A percentile compares a stretch with the other conserved stretches of the same genome.
These are phyloP conservation scores for Setaria italica DNA, from an alignment of 202 grass and related monocot species.

Conservation along the genomic window DNA sequence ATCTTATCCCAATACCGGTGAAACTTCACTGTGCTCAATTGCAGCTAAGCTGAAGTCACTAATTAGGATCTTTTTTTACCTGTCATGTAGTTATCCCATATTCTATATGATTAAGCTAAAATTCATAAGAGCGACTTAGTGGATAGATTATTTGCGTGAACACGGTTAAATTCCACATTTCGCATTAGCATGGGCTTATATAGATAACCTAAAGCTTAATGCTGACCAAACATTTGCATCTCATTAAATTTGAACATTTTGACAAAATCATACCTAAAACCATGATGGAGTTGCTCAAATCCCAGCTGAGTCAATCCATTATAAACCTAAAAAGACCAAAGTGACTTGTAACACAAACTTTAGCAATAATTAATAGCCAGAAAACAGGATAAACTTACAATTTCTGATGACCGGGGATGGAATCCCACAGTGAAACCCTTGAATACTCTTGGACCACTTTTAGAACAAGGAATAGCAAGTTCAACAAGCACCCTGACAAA, in stretches of 20 bases:
- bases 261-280: constrained; percentile 63
- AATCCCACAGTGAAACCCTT: constrained; percentile 94
- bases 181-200: not conserved
- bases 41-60: too few species aligned
- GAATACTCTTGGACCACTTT: constrained; percentile 76
- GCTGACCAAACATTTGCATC: not conserved
- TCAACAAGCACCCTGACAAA: constrained; percentile 63
- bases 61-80: too few species aligned
- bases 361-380: constrained; percentile 18
- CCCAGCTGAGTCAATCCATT: constrained; percentile 88
- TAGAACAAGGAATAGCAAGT: constrained; percentile 79
- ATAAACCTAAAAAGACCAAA: constrained; percentile 74
- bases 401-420: constrained; percentile 80
- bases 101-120: too few species aligned
- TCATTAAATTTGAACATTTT: constrained; percentile 39
- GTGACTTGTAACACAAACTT: constrained; percentile 22
- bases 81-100: too few species aligned
- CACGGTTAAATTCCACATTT: not conserved
- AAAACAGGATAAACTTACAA: constrained; percentile 58
- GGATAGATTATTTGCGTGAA: constrained; percentile 29
- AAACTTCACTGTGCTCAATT: too few species aligned
- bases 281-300: constrained; percentile 77
- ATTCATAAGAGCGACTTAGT: too few species aligned
- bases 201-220: constrained; percentile 22
- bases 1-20: too few species aligned